Percentiles rank a stretch among this genome's conserved stretches.
Evolutionary conservation across 106 monocot species (phyloP).

Genomic region (Dioscorea zingiberensis): DNA sequence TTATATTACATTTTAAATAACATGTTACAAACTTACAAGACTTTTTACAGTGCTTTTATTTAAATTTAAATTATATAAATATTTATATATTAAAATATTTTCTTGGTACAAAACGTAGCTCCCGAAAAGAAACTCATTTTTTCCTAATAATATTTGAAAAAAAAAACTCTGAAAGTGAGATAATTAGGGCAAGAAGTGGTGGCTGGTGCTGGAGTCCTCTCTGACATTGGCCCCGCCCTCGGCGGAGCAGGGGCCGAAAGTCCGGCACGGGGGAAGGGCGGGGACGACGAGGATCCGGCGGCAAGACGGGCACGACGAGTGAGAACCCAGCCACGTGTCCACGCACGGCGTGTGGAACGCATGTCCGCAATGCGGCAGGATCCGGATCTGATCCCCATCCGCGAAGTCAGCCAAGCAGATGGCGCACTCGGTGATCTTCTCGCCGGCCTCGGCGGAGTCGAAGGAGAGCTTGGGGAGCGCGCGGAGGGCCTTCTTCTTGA

Average conservation of each 20-base stretch:
- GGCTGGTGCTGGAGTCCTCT: conserved; percentile 1
- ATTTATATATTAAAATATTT: too few relatives aligned
- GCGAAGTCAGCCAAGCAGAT: conserved; percentile 25
- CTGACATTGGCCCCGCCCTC: conserved; percentile 12
- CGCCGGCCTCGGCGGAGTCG: background rate
- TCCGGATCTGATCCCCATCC: conserved; percentile 17
- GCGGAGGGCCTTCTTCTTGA: conserved; percentile 1
- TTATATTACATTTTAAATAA: too few relatives aligned
- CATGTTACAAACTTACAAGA: too few relatives aligned
- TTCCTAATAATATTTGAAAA: too few relatives aligned
- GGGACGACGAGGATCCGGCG: conserved; percentile 15
- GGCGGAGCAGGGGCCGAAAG: conserved; percentile 9
- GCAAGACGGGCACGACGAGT: conserved; percentile 24
- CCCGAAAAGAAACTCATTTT: too few relatives aligned
- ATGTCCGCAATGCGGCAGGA: conserved; percentile 28
- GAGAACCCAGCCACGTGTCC: conserved; percentile 32
- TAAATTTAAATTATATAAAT: too few relatives aligned
- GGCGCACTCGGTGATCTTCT: background rate
- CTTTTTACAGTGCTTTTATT: too few relatives aligned
- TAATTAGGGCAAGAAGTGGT: too few relatives aligned
- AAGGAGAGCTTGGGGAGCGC: conserved; percentile 25
- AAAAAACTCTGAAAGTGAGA: too few relatives aligned
- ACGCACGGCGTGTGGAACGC: conserved; percentile 25
- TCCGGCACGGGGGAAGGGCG: conserved; percentile 2
- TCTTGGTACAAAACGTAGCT: too few relatives aligned